Evolutionary conservation across 352 stramenopile genomes (phyloP).

Genomic region (Lagenidium giganteum): DNA sequence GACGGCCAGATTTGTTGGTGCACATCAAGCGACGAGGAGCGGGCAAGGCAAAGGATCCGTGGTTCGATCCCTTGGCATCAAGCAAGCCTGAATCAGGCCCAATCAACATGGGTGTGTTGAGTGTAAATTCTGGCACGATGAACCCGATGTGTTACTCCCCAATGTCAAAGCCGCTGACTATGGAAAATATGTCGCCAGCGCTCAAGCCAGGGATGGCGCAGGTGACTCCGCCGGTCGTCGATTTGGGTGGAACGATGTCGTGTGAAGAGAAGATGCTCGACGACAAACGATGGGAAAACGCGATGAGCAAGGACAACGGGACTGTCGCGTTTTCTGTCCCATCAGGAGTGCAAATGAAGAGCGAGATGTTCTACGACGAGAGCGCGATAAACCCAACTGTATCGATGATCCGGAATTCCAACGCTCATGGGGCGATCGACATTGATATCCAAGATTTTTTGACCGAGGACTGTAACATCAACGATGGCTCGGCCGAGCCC

Average conservation of each 20-base stretch:
- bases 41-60: constrained; percentile 81
- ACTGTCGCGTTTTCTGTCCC: constrained; percentile 21
- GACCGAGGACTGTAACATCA: constrained; percentile 72
- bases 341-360: constrained; percentile 37
- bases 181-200: constrained; percentile 83
- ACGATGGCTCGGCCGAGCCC: constrained; percentile 27
- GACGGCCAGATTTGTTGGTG: constrained; percentile 67
- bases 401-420: constrained; percentile 22
- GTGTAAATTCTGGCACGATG: constrained; percentile 1
- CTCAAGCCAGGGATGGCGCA: constrained; percentile 68
- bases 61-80: constrained; percentile 61
- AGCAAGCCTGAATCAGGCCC: constrained; percentile 7
- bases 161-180: constrained; percentile 67
- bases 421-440: constrained; percentile 40
- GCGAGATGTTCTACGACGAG: constrained; percentile 35
- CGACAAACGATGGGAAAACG: constrained; percentile 30
- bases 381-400: constrained; percentile 13
- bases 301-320: constrained; percentile 34
- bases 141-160: constrained; percentile 55
- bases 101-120: constrained; percentile 2
- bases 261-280: constrained; percentile 19
- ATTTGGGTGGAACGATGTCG: constrained; percentile 33
- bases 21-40: constrained; percentile 82
- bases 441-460: constrained; percentile 81
- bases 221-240: constrained; percentile 43